These are phyloP conservation scores for Trichoderma gracile DNA, from an alignment of 2,329 filamentous ascomycete species.

Conservation along the genomic window DNA sequence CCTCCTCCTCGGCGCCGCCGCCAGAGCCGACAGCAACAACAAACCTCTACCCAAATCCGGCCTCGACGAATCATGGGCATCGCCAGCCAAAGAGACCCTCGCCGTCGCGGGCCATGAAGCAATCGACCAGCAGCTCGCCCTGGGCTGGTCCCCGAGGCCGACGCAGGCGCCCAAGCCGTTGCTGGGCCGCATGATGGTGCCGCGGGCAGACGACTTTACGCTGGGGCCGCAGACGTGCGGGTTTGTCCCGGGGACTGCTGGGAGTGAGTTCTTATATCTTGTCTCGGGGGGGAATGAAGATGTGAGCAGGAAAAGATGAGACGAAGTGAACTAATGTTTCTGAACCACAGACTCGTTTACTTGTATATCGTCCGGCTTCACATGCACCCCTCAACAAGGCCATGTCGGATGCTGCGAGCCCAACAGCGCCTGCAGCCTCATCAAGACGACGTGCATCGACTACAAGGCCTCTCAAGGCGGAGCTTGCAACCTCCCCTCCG, in stretches of 20 bases:
- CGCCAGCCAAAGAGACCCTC: slow-evolving; percentile 35
- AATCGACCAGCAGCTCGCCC: slow-evolving; percentile 32
- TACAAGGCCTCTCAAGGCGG: slow-evolving; percentile 33
- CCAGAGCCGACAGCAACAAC: slow-evolving; percentile 32
- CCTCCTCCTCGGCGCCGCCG: slow-evolving; percentile 28
- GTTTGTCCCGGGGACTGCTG: slow-evolving; percentile 31
- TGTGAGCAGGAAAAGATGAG: too few species aligned
- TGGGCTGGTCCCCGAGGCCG: slow-evolving; percentile 38
- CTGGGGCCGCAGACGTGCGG: slow-evolving; percentile 37
- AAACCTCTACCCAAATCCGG: slow-evolving; percentile 28
- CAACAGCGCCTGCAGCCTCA: slow-evolving; percentile 33
- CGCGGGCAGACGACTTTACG: slow-evolving; percentile 35
- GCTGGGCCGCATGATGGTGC: slow-evolving; percentile 36
- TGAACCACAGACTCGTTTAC: slow-evolving; percentile 33
- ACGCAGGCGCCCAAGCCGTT: slow-evolving; percentile 36
- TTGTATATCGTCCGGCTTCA: slow-evolving; percentile 33
- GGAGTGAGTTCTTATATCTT: slow-evolving; percentile 36
- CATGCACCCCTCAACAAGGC: slow-evolving; percentile 34
- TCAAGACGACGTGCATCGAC: slow-evolving; percentile 40
- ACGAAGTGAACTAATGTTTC: too few species aligned
- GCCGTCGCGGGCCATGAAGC: slow-evolving; percentile 24
- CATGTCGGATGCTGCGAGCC: slow-evolving; percentile 39
- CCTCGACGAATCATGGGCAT: slow-evolving; percentile 34
- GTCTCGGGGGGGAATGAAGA: too few species aligned
- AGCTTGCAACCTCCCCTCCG: slow-evolving; percentile 33